Evolutionary conservation across 768 basidiomycete genomes (phyloP).

Genomic region (Pulveroboletus sp.): DNA sequence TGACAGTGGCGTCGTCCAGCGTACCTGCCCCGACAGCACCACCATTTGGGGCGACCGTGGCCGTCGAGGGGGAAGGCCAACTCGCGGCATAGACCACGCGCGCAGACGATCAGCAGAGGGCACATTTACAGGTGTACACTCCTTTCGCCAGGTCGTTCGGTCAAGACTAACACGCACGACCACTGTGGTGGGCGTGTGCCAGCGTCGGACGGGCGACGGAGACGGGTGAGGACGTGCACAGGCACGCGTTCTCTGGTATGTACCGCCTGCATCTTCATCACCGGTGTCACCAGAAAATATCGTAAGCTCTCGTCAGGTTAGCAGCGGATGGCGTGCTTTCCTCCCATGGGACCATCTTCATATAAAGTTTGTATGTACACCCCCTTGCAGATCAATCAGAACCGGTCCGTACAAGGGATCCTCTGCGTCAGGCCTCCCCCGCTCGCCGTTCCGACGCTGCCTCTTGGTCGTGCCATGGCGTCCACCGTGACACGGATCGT

Average conservation of each 20-base stretch:
- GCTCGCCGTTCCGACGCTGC: neutral
- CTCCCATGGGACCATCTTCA: constrained; percentile 12
- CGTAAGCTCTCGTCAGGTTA: constrained; percentile 1
- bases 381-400: too few species aligned
- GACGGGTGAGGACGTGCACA: neutral
- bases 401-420: neutral
- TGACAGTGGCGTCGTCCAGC: neutral
- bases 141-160: too few species aligned
- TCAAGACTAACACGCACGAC: too few species aligned
- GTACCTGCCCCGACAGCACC: too few species aligned
- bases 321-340: constrained; percentile 16
- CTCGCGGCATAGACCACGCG: neutral
- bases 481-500: constrained; percentile 42
- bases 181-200: too few species aligned
- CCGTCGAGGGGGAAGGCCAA: neutral
- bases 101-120: too few species aligned
- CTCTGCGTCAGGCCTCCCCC: neutral
- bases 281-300: neutral
- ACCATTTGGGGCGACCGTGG: neutral
- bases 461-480: constrained; percentile 28
- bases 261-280: neutral
- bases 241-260: too few species aligned
- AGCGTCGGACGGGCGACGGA: too few species aligned
- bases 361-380: neutral
- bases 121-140: too few species aligned